Evolutionary conservation across 83 land plant species (phyloP), one percentile per base, ranked within the genome.

Genomic region (Larix sibirica): DNA sequence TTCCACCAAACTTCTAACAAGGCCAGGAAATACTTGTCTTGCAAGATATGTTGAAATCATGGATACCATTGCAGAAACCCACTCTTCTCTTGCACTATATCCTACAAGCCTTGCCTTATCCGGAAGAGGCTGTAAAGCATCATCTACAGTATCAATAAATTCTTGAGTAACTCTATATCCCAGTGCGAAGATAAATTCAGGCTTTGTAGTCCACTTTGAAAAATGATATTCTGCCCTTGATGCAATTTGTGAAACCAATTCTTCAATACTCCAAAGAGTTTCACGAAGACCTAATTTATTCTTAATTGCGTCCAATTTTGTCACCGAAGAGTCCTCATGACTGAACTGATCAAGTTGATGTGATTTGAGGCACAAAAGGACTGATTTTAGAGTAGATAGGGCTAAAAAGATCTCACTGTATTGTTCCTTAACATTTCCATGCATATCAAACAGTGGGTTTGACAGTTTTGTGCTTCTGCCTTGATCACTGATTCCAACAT

Each of bases 71-170:
- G 89, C 94, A 47, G 93, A 86, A 38, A 98, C 88, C 99, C 99
- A 98, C 83, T 98, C 99, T 83, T 98, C 99, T 87, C 97, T 91
- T 76, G 94, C 96, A 88, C 95, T 96, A 79, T 93, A 98, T 24
- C 99, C 98, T n/a, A 83, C 76, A 62, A 96, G 91, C 83, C 83
- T 91, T 63, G 95, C 96, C 85, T 88, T 87, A 66, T 93, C 97
- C 44, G 96, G 79, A 83, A 95, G 81, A 28, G 99, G 99, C 84
- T 98, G 99, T 73, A 96, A 77, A 73, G 90, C 85, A 59, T 88
- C 92, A 89, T 98, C 99, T 87, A 98, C 86, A 28, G 91, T 86
- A 79, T 93, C 96, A 36, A 93, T 90, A 88, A 89, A 90, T 69
- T 95, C 95, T 81, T 91, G 89, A 2, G 94, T 89, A 24, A 98